phyloP scores from a whole-genome alignment of 768 basidiomycete species.

The Xerocomellus chrysenteron region DNA sequence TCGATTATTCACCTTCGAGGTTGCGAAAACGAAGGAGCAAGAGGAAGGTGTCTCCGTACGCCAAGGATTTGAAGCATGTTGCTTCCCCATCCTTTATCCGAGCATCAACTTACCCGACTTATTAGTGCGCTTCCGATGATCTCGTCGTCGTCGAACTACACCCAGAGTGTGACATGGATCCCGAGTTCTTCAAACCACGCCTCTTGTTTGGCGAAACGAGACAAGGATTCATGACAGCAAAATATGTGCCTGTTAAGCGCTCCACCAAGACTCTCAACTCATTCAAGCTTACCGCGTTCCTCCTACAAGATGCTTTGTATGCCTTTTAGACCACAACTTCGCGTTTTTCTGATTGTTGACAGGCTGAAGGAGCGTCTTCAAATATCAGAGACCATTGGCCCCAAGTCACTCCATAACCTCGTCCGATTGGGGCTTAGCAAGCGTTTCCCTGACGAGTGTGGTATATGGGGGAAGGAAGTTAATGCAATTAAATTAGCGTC shows the following conservation, averaged over 20 bases:
- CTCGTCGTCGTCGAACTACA: slow-evolving; percentile 16
- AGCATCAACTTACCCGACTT: not conserved
- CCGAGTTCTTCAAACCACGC: slow-evolving; percentile 26
- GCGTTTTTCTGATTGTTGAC: not conserved
- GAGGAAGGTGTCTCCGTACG: slow-evolving; percentile 47
- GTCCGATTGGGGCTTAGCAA: slow-evolving; percentile 30
- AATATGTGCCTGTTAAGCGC: slow-evolving; percentile 25
- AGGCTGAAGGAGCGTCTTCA: slow-evolving; percentile 29
- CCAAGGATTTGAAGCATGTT: slow-evolving; percentile 46
- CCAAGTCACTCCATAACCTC: slow-evolving; percentile 30
- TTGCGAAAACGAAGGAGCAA: slow-evolving; percentile 56
- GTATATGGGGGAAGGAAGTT: slow-evolving; percentile 25
- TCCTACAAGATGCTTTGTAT: slow-evolving; percentile 28
- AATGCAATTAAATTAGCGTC: not conserved
- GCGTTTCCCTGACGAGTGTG: slow-evolving; percentile 27
- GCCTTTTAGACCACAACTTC: not conserved
- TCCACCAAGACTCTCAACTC: slow-evolving; percentile 3
- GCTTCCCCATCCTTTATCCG: not conserved
- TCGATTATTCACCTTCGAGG: slow-evolving; percentile 55
- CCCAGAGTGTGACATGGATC: slow-evolving; percentile 23
- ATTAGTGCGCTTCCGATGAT: slow-evolving; percentile 20
- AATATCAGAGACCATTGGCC: slow-evolving; percentile 22
- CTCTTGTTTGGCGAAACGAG: slow-evolving; percentile 41
- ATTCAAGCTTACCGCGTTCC: slow-evolving; percentile 7
- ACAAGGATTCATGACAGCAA: slow-evolving; percentile 40